These are phyloP conservation scores for Populus ilicifolia DNA, from an alignment of 345 rosid genomes.

Conservation along the genomic window DNA sequence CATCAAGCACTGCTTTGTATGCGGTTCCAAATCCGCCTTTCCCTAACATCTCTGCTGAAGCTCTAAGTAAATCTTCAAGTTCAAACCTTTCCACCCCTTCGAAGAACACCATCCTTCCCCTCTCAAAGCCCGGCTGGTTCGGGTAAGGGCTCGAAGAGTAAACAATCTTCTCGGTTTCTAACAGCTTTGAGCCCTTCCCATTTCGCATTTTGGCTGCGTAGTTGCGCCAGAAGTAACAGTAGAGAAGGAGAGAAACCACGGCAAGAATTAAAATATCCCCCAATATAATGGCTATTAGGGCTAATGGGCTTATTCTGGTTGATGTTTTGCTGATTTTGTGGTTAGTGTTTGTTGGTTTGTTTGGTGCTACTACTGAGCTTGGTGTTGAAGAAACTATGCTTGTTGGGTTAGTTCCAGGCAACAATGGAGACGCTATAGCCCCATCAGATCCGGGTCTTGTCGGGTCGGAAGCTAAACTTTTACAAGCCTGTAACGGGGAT, in stretches of 20 bases:
- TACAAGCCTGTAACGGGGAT: conserved; percentile 50
- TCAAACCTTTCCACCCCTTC: conserved; percentile 76
- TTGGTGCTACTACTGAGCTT: conserved; percentile 39
- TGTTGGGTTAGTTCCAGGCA: conserved; percentile 38
- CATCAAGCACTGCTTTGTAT: conserved; percentile 85
- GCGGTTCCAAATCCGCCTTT: conserved; percentile 94
- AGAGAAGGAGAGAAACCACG: conserved; percentile 65
- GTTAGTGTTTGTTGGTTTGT: conserved; percentile 13
- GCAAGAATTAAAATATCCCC: conserved; percentile 64
- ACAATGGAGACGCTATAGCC: conserved; percentile 55
- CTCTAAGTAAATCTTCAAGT: conserved; percentile 79
- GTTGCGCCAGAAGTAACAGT: conserved; percentile 85
- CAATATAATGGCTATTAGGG: conserved; percentile 59
- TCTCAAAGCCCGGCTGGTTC: conserved; percentile 48
- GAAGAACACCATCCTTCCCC: conserved; percentile 87
- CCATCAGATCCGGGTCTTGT: conserved; percentile 60
- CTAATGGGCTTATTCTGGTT: conserved; percentile 43
- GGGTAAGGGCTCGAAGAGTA: conserved; percentile 89
- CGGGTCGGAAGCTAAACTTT: conserved; percentile 35
- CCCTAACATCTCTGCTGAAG: conserved; percentile 96
- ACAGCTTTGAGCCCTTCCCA: conserved; percentile 54
- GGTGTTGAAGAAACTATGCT: conserved; percentile 59
- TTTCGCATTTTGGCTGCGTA: conserved; percentile 45
- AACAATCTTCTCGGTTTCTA: conserved; percentile 79
- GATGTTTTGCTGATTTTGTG: background rate